Evolutionary conservation across 2,329 filamentous ascomycete species (phyloP).

Genomic region (Chrysoporthe puriensis): DNA sequence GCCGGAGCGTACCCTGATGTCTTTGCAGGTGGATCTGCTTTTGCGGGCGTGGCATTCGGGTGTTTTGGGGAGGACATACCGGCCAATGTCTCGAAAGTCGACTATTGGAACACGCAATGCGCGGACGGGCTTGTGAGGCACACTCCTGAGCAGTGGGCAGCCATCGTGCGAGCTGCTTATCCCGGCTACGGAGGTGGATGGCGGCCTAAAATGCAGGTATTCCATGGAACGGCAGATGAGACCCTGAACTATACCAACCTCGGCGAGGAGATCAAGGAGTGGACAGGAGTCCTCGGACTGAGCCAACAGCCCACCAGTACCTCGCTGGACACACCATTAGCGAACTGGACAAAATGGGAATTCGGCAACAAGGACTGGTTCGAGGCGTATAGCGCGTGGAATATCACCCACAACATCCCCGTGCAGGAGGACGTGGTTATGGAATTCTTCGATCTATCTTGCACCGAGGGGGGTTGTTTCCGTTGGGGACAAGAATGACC

Average conservation of each 20-base stretch:
- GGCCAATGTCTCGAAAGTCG: constrained; percentile 35
- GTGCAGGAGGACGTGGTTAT: constrained; percentile 43
- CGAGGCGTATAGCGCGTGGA: constrained; percentile 44
- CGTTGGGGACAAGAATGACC: constrained; percentile 40
- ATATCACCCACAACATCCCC: constrained; percentile 45
- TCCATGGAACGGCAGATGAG: constrained; percentile 58
- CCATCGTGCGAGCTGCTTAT: constrained; percentile 47
- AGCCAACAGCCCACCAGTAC: constrained; percentile 35
- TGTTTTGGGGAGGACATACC: constrained; percentile 49
- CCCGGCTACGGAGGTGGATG: constrained; percentile 51
- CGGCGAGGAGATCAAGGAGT: constrained; percentile 57
- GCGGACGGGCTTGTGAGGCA: constrained; percentile 50
- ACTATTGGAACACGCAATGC: constrained; percentile 57
- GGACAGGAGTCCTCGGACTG: constrained; percentile 48
- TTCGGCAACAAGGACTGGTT: constrained; percentile 44
- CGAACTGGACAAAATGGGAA: constrained; percentile 42
- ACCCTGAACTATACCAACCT: constrained; percentile 57
- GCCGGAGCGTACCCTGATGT: constrained; percentile 56
- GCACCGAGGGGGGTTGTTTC: constrained; percentile 40
- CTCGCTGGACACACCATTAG: constrained; percentile 39
- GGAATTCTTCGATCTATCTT: constrained; percentile 43
- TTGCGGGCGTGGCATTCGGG: constrained; percentile 47
- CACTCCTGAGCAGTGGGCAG: constrained; percentile 40
- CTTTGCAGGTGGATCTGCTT: constrained; percentile 54
- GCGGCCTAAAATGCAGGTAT: constrained; percentile 60